A percentile compares a stretch with the other conserved stretches of the same genome.
Evolutionary conservation across 106 monocot genomes (phyloP).

Genomic region (Alisma plantagoaquatica): DNA sequence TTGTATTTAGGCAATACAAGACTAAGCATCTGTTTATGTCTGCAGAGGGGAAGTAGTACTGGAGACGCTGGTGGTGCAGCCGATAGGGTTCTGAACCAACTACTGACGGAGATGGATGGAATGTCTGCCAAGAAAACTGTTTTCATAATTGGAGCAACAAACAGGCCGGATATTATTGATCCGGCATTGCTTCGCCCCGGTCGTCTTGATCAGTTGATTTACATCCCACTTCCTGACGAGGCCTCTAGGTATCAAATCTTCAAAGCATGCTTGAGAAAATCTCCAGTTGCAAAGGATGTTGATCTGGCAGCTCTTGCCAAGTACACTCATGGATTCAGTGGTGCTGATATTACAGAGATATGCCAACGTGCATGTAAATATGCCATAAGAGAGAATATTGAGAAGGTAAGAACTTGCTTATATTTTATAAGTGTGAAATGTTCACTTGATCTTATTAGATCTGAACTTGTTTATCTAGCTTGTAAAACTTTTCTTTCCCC

Average conservation of each 20-base stretch:
- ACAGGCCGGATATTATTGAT: slow-evolving; percentile 92
- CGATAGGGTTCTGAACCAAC: slow-evolving; percentile 83
- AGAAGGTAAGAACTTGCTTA: slow-evolving; percentile 76
- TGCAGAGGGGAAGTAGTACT: slow-evolving; percentile 76
- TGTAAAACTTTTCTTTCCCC: no score
- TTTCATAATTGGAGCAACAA: slow-evolving; percentile 87
- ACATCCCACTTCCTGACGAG: slow-evolving; percentile 86
- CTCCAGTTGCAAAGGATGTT: slow-evolving; percentile 78
- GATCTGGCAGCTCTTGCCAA: slow-evolving; percentile 71
- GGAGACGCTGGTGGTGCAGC: slow-evolving; percentile 92
- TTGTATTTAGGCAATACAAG: no score
- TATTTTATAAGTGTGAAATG: no score
- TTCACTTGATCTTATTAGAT: no score
- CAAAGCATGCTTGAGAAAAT: slow-evolving; percentile 79
- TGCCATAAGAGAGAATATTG: slow-evolving; percentile 88
- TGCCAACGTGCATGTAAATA: slow-evolving; percentile 91
- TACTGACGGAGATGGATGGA: slow-evolving; percentile 91
- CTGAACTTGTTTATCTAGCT: no score
- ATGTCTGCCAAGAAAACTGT: slow-evolving; percentile 91
- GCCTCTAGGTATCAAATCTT: slow-evolving; percentile 72
- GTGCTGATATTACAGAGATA: slow-evolving; percentile 92
- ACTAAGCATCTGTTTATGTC: not conserved
- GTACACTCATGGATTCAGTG: slow-evolving; percentile 90
- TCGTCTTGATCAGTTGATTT: slow-evolving; percentile 81
- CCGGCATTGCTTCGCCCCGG: slow-evolving; percentile 81